phyloP scores from a whole-genome alignment of 1,284 basidiomycete species.

The Tranzscheliella williamsii region DNA sequence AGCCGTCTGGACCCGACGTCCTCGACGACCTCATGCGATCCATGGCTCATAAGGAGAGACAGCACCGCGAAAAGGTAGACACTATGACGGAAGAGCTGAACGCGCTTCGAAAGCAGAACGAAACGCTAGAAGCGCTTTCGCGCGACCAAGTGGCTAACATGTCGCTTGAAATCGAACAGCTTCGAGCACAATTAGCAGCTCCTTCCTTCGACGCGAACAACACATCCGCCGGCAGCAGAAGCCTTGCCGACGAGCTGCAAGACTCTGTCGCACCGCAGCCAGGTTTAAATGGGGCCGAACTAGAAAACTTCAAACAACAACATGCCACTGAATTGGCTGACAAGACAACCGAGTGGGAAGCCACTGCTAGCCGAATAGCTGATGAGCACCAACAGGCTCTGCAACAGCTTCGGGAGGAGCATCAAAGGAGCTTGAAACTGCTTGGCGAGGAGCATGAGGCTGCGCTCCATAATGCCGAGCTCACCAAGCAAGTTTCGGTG shows the following conservation, averaged over 20 bases:
- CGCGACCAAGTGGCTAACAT: constrained; percentile 83
- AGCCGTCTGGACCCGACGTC: constrained; percentile 9
- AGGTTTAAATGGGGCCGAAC: neutral
- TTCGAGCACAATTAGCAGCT: constrained; percentile 68
- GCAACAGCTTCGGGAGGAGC: constrained; percentile 12
- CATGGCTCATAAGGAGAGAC: constrained; percentile 90
- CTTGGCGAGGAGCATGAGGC: constrained; percentile 26
- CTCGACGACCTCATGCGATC: constrained; percentile 64
- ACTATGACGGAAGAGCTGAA: constrained; percentile 71
- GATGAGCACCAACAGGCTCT: constrained; percentile 16
- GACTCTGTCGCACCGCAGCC: constrained; percentile 1
- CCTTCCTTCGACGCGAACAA: too few species aligned
- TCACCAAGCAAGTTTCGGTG: constrained; percentile 2
- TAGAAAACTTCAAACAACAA: neutral
- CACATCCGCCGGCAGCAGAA: constrained; percentile 5
- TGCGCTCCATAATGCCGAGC: constrained; percentile 11
- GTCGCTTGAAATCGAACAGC: constrained; percentile 72
- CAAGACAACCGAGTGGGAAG: constrained; percentile 4
- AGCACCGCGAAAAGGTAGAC: constrained; percentile 76
- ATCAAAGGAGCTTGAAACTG: constrained; percentile 12
- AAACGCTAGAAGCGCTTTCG: constrained; percentile 76
- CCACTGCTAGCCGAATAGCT: neutral
- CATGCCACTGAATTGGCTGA: constrained; percentile 4
- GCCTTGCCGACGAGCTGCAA: constrained; percentile 84
- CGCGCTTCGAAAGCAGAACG: constrained; percentile 75